These are phyloP conservation scores for Calocybe indica DNA, from an alignment of 768 basidiomycete species.

Conservation along the genomic window DNA sequence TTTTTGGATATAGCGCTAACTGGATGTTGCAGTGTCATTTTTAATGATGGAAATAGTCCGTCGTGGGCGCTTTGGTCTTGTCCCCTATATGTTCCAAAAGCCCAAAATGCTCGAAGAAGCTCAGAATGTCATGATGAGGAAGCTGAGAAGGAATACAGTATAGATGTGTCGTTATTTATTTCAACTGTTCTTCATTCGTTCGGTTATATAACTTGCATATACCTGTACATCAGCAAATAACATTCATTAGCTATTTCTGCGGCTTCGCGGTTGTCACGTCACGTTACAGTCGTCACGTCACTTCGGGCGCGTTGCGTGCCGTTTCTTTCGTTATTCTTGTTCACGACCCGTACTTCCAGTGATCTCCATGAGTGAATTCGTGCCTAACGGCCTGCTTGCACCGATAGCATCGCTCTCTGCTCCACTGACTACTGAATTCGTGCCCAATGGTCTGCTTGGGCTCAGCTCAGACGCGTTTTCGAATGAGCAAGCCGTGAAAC, in stretches of 20 bases:
- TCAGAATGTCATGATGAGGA: conserved; percentile 27
- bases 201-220: no score
- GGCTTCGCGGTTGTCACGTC: no score
- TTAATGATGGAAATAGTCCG: conserved; percentile 62
- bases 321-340: no score
- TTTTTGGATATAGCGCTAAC: conserved; percentile 9
- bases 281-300: conserved; percentile 23
- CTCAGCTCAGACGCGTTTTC: conserved; percentile 5
- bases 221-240: no score
- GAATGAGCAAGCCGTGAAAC: neutral
- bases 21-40: conserved; percentile 40
- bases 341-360: no score
- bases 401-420: neutral
- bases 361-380: no score
- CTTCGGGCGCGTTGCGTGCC: no score
- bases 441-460: conserved; percentile 12
- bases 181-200: no score
- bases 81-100: conserved; percentile 41
- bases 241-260: no score
- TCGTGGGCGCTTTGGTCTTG: conserved; percentile 48
- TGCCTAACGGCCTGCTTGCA: conserved; percentile 13
- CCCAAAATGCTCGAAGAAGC: conserved; percentile 38
- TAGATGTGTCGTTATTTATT: conserved; percentile 7
- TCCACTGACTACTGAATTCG: conserved; percentile 4
- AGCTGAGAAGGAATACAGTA: conserved; percentile 31